Evolutionary conservation across 2,329 filamentous ascomycete genomes (phyloP), one percentile per base, ranked within the genome.

Genomic region (Arthroderma sp.): DNA sequence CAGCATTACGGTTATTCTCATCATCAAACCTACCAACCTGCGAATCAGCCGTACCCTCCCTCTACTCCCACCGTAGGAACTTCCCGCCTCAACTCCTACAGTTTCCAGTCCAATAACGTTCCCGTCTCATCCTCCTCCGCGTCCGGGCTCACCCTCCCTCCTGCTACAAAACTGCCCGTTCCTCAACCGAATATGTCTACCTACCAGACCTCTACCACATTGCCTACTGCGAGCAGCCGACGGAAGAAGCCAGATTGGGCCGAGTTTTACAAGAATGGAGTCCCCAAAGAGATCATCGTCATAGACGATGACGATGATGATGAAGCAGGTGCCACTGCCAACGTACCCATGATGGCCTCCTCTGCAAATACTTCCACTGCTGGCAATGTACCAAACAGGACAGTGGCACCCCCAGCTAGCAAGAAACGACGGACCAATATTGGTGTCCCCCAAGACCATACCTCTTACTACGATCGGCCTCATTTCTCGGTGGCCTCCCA

Each of bases 201-300:
- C 11, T 45, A 49, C 45, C 43, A 36, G n/a, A 34, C 46, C 6
- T 38, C 48, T 7, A 43, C 48, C 9, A 50, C 45, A 5, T 40
- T 52, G 3, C 48, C 50, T 15, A 52, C 50, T n/a, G 48, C 50
- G 4, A 48, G 49, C 22, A 52, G 50, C 37, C 46, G 50, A 32
- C 45, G 47, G 36, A 52, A 50, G 36, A 48, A 52, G 10, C 82
- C 83, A 41, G 80, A 91, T 64, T 91, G 85, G 85, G 71, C 75
- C 47, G 77, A 74, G 51, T 91, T 88, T 59, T 89, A 88, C 63
- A 82, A 82, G 60, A 88, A 89, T 62, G 85, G 85, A 3, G 68
- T 87, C 28, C 85, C 85, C 27, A 82, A 86, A 60, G 85, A 91
- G 67, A 79, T 91, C 58, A 89, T 91, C 58, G 79, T 89, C 56